A percentile compares a stretch with the other conserved stretches of the same genome.
These are phyloP conservation scores for Lolium perenne DNA, from an alignment of 176 grass and related monocot species.

Conservation along the genomic window DNA sequence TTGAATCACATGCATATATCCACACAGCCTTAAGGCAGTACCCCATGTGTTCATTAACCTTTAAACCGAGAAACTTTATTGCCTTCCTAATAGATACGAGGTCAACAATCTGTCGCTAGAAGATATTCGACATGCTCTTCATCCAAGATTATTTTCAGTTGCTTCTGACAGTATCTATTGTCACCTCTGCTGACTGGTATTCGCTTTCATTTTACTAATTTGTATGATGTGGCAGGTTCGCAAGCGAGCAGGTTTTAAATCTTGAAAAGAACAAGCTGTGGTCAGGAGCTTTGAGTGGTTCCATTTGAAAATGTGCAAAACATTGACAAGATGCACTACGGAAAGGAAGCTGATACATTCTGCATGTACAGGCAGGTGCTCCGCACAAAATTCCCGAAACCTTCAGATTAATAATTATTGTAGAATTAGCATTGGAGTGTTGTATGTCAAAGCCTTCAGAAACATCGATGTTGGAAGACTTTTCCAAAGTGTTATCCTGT, in stretches of 20 bases:
- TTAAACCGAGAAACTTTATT: constrained; percentile 90
- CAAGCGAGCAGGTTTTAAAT: constrained; percentile 66
- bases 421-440: too few species aligned
- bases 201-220: background rate
- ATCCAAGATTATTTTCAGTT: constrained; percentile 66
- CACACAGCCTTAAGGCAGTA: constrained; percentile 92
- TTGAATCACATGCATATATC: constrained; percentile 86
- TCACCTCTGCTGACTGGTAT: background rate
- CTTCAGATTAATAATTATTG: too few species aligned
- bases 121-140: constrained; percentile 87
- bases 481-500: too few species aligned
- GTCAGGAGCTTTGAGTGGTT: constrained; percentile 75
- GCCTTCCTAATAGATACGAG: constrained; percentile 93
- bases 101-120: constrained; percentile 86
- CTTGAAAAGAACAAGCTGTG: constrained; percentile 91
- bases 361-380: too few species aligned
- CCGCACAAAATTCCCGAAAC: too few species aligned
- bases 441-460: too few species aligned
- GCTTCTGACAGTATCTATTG: background rate
- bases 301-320: constrained; percentile 74
- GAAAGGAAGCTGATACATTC: too few species aligned
- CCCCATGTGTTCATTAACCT: constrained; percentile 94
- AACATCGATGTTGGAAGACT: too few species aligned
- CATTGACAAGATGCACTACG: too few species aligned
- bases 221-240: constrained; percentile 57